These are phyloP conservation scores for Exophiala dermatitidis DNA, from an alignment of 2,329 filamentous ascomycete species.

Conservation along the genomic window DNA sequence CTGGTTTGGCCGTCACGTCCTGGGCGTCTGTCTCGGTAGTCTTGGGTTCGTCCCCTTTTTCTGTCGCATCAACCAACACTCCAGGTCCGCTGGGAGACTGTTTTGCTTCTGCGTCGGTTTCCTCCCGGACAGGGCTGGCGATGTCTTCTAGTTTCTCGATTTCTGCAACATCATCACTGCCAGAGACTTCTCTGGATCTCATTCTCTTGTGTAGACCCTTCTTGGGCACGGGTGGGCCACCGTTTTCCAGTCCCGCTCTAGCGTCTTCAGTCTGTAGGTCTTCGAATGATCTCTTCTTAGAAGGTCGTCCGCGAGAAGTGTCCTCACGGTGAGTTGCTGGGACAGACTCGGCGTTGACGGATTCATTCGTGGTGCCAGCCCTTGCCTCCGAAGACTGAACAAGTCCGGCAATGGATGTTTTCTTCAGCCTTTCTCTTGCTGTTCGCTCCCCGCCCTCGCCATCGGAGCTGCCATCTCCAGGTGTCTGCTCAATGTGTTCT, in stretches of 20 bases:
- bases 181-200: constrained; percentile 30
- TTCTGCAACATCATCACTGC: constrained; percentile 13
- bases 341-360: constrained; percentile 22
- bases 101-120: constrained; percentile 23
- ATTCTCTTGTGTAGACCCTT: constrained; percentile 31
- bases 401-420: constrained; percentile 50
- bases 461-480: constrained; percentile 21
- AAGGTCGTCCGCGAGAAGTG: constrained; percentile 29
- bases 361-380: constrained; percentile 25
- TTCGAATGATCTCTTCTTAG: constrained; percentile 39
- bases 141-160: constrained; percentile 18
- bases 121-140: constrained; percentile 24
- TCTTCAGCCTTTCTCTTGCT: constrained; percentile 54
- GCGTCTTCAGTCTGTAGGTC: constrained; percentile 35
- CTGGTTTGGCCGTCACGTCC: background rate
- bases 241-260: constrained; percentile 21
- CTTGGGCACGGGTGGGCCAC: constrained; percentile 19
- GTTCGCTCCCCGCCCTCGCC: constrained; percentile 46
- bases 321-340: constrained; percentile 25
- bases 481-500: constrained; percentile 16
- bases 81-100: constrained; percentile 25
- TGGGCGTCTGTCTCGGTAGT: background rate
- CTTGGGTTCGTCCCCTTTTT: constrained; percentile 14
- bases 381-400: constrained; percentile 17
- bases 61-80: constrained; percentile 17